Percentiles rank a stretch among this genome's conserved stretches.
These are phyloP conservation scores for Vicia sativa DNA, from an alignment of 306 rosid species.

Conservation along the genomic window DNA sequence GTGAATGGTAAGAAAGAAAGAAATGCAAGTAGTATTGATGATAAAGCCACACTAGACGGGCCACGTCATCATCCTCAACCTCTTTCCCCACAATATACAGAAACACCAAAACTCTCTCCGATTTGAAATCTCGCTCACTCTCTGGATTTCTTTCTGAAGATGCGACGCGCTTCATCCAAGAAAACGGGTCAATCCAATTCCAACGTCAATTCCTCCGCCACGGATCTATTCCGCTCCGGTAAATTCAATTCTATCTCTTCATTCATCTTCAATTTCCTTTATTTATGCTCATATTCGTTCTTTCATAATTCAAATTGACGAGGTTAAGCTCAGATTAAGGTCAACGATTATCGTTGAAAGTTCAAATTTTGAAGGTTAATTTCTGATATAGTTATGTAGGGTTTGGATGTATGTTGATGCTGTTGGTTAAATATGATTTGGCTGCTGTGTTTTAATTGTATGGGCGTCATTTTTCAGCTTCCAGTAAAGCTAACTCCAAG, in stretches of 20 bases:
- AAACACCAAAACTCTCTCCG: neutral
- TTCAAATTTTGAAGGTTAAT: conserved; percentile 3
- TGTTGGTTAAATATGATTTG: conserved; percentile 26
- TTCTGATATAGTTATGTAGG: conserved; percentile 12
- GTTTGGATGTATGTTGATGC: neutral
- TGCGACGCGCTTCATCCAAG: conserved; percentile 77
- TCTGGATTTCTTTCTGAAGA: conserved; percentile 60
- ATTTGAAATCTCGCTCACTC: neutral
- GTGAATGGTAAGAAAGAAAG: neutral
- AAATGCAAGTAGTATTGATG: neutral
- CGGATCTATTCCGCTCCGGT: conserved; percentile 91
- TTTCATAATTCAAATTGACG: neutral
- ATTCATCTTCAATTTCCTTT: neutral
- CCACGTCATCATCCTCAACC: conserved; percentile 48
- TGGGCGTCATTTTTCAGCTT: conserved; percentile 56
- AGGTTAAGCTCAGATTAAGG: neutral
- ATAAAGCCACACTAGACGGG: conserved; percentile 18
- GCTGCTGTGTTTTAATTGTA: conserved; percentile 19
- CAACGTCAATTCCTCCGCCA: conserved; percentile 63
- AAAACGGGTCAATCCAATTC: conserved; percentile 82
- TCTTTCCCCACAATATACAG: neutral
- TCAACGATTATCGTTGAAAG: neutral
- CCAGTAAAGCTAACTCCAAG: conserved; percentile 82
- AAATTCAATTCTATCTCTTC: too few relatives aligned
- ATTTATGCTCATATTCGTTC: neutral